Base-by-base conservation (phyloP, 1,284 basidiomycete species). In the Peniophora sp. region DNA sequence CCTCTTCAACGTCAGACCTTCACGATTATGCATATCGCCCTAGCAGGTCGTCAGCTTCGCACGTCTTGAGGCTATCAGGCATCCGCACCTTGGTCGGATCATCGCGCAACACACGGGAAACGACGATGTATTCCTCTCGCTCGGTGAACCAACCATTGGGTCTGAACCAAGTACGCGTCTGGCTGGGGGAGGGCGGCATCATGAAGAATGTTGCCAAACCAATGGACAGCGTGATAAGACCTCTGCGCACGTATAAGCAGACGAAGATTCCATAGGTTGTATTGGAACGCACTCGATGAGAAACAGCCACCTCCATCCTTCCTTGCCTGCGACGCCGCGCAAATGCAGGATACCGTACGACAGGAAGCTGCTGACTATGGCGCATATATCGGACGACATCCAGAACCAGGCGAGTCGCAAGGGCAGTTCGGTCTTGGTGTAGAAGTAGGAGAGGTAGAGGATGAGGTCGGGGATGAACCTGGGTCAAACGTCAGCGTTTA, bases 11-110 rank as follows among this genome's bases (percentile, higher is more conserved):
- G 75, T 70, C 16, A 89, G 63, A 1, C 80, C 81, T 63, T 90
- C 77, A 22, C 88, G 78, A 56, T 90, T 90, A 65, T 89, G 85
- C 87, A 90, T 90, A 55, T 81, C 77, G 2, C 78, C 74, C 71
- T 76, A 32, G 12, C 2, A 16, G 20, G 20, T 27, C 10, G 44
- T 45, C 44, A 45, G 23, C 20, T 1, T 17, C 23, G 11, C 47
- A 17, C 19, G 22, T 2, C 17, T 35, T 19, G 24, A 12, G 32
- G 11, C 25, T n/a, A 17, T 3, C 19, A 16, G 19, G 11, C 16
- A 22, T 11, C 50, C 59, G 43, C 36, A 70, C 77, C 71, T 88
- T 85, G 8, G 74, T 70, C 3, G 80, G 85, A 56, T 88, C 85
- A 60, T 88, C 85, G 2, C 86, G 72, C 2, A 89, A 68, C 19